A percentile compares a stretch with the other conserved stretches of the same genome.
Conservation (phyloP, 106 monocot species). For the Dioscorea alata region DNA sequence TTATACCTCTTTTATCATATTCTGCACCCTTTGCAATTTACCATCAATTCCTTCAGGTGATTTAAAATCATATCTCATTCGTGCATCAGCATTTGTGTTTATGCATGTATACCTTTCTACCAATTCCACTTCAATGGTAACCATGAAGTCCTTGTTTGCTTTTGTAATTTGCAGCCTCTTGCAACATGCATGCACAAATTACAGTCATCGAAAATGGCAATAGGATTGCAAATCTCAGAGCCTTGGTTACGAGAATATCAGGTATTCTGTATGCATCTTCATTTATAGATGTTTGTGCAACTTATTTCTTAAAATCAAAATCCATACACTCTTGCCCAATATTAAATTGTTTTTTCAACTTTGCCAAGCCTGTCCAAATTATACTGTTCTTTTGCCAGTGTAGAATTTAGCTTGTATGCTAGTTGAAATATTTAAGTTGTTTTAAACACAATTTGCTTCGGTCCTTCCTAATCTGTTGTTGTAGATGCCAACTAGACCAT, state of each 20-base stretch:
- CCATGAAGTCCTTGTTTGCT: neutral
- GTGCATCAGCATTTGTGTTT: too few relatives aligned
- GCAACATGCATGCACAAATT: constrained; percentile 58
- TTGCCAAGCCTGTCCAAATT: too few relatives aligned
- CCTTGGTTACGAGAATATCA: constrained; percentile 83
- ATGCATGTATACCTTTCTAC: too few relatives aligned
- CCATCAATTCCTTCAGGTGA: constrained; percentile 88
- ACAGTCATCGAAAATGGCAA: constrained; percentile 57
- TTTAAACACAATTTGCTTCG: too few relatives aligned
- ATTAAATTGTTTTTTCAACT: neutral
- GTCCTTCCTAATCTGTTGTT: too few relatives aligned
- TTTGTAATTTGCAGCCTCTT: constrained; percentile 31
- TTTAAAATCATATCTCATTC: neutral
- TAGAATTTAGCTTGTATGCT: too few relatives aligned
- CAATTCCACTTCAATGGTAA: too few relatives aligned
- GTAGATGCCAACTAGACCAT: too few relatives aligned
- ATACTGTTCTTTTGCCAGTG: too few relatives aligned
- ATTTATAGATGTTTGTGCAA: neutral
- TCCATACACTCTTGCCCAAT: neutral
- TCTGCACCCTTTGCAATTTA: constrained; percentile 90
- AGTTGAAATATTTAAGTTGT: too few relatives aligned
- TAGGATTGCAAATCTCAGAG: constrained; percentile 62
- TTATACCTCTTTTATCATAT: constrained; percentile 80
- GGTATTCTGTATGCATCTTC: constrained; percentile 19
- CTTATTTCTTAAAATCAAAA: neutral